Evolutionary conservation across 2,329 filamentous ascomycete genomes (phyloP).

Genomic region (Fusarium sarcochroum): DNA sequence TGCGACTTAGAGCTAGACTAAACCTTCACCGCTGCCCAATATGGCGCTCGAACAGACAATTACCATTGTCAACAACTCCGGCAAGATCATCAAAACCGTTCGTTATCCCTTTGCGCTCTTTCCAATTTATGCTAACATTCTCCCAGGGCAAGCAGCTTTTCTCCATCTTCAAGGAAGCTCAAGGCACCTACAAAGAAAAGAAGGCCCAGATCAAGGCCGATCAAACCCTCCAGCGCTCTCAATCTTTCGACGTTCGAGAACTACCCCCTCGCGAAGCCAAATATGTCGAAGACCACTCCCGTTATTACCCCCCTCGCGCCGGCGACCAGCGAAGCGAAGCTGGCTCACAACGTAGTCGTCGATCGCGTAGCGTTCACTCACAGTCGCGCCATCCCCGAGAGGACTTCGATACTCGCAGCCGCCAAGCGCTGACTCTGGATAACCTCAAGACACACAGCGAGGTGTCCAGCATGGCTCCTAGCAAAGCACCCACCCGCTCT

Average conservation of each 20-base stretch:
- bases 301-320: slow-evolving; percentile 55
- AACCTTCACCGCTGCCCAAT: slow-evolving; percentile 42
- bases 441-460: slow-evolving; percentile 69
- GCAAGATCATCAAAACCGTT: slow-evolving; percentile 91
- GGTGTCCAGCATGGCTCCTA: slow-evolving; percentile 64
- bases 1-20: slow-evolving; percentile 22
- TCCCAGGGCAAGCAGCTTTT: slow-evolving; percentile 88
- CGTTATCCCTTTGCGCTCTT: slow-evolving; percentile 52
- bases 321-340: slow-evolving; percentile 54
- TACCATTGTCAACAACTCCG: slow-evolving; percentile 90
- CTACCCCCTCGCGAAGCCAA: slow-evolving; percentile 35
- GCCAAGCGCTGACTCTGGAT: slow-evolving; percentile 63
- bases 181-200: slow-evolving; percentile 87
- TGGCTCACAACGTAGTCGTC: slow-evolving; percentile 61
- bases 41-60: slow-evolving; percentile 77
- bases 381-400: slow-evolving; percentile 50
- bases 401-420: slow-evolving; percentile 49
- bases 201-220: slow-evolving; percentile 85
- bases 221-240: slow-evolving; percentile 70
- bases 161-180: slow-evolving; percentile 92
- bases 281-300: slow-evolving; percentile 52
- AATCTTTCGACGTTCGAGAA: slow-evolving; percentile 62
- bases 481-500: slow-evolving; percentile 58
- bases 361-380: slow-evolving; percentile 55
- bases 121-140: slow-evolving; percentile 29